Conservation (phyloP, 495 filamentous ascomycete species). For the Aspergillus cavernicola region DNA sequence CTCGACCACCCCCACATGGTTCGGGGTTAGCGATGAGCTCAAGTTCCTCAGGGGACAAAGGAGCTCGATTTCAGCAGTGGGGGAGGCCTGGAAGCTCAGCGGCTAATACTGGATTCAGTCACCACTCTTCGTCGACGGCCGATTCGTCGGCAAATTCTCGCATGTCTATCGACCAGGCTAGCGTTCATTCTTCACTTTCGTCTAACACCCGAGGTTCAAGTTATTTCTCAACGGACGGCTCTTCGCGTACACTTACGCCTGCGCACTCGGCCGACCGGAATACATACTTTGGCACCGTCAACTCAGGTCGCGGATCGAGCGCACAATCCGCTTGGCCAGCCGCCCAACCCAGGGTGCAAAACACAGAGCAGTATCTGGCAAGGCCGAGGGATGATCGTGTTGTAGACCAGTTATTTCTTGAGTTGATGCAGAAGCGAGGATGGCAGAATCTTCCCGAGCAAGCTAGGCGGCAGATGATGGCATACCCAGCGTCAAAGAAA, state of each 20-base stretch:
- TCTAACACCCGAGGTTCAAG: slow-evolving; percentile 60
- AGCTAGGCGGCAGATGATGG: slow-evolving; percentile 89
- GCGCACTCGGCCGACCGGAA: slow-evolving; percentile 41
- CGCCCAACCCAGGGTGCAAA: slow-evolving; percentile 36
- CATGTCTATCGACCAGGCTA: slow-evolving; percentile 66
- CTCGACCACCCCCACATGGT: slow-evolving; percentile 65
- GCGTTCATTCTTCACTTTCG: slow-evolving; percentile 58
- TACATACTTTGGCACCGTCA: slow-evolving; percentile 25
- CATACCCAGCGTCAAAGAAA: slow-evolving; percentile 90
- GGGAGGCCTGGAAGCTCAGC: slow-evolving; percentile 54
- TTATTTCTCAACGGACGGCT: slow-evolving; percentile 60
- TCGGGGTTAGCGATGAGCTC: slow-evolving; percentile 64
- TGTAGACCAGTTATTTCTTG: slow-evolving; percentile 88
- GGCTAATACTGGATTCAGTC: slow-evolving; percentile 53
- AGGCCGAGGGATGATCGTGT: slow-evolving; percentile 77
- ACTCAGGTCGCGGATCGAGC: slow-evolving; percentile 32
- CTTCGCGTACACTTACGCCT: slow-evolving; percentile 55
- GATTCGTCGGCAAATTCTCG: slow-evolving; percentile 68
- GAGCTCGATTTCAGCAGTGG: slow-evolving; percentile 71
- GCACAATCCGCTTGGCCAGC: slow-evolving; percentile 29
- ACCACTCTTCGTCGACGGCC: slow-evolving; percentile 64
- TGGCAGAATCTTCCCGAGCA: slow-evolving; percentile 97
- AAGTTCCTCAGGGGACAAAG: slow-evolving; percentile 58
- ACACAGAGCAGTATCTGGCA: slow-evolving; percentile 54
- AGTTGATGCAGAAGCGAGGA: slow-evolving; percentile 93